Evolutionary conservation across 768 basidiomycete species (phyloP).

Genomic region (Termitomyces sp.): DNA sequence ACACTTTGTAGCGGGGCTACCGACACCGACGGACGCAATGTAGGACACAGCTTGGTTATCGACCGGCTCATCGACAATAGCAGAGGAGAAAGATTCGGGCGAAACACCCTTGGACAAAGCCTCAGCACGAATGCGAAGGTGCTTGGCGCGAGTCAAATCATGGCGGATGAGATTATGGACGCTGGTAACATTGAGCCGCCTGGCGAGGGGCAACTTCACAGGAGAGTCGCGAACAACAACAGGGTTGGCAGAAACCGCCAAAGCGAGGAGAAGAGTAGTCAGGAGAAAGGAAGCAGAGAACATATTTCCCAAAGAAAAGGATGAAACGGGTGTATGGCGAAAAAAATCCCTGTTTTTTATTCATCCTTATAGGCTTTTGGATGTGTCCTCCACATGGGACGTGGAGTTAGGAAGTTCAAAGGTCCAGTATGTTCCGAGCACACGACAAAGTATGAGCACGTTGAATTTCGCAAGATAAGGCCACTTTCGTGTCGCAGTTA

Average conservation of each 20-base stretch:
- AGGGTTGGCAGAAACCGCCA: constrained; percentile 41
- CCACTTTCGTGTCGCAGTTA: neutral
- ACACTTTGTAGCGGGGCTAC: constrained; percentile 50
- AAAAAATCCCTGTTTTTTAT: neutral
- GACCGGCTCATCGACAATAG: constrained; percentile 34
- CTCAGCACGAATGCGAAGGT: constrained; percentile 32
- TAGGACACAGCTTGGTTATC: constrained; percentile 35
- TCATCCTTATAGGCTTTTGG: constrained; percentile 11
- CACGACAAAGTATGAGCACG: neutral
- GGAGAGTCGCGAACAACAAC: constrained; percentile 33
- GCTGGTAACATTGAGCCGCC: constrained; percentile 45
- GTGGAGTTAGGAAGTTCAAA: neutral
- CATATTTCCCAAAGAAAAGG: constrained; percentile 20
- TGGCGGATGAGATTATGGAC: constrained; percentile 39
- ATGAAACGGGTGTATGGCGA: neutral
- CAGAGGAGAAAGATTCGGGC: constrained; percentile 14
- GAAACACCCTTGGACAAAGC: constrained; percentile 23
- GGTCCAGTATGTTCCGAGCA: neutral
- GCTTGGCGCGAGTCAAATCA: constrained; percentile 45
- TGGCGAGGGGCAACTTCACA: constrained; percentile 45
- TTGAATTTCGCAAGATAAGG: neutral
- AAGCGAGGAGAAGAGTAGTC: constrained; percentile 38
- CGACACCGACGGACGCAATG: constrained; percentile 43
- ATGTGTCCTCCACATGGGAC: neutral
- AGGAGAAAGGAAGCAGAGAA: constrained; percentile 33